Base-by-base conservation (phyloP, 148 eudicot species). In the Spergularia marina region DNA sequence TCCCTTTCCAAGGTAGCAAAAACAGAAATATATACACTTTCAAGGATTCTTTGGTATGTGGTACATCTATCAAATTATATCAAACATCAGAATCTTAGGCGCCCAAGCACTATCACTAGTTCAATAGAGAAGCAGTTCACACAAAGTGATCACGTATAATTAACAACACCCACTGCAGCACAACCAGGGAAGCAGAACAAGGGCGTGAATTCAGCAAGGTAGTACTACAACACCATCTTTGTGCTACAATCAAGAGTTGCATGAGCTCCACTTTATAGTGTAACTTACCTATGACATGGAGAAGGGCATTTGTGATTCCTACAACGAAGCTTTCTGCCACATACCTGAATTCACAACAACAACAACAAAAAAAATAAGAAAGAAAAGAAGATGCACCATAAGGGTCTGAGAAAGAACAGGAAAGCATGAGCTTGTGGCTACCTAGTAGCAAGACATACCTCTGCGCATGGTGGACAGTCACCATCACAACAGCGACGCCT, bases 401-500 rank as follows among this genome's bases (percentile, higher is more conserved):
- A 70, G 57, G 25, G 25, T 63, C 51, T 53, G 60, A 17, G 36
- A 23, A 40, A 59, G 23, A 68, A 68, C 58, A 7, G 21, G 23
- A 65, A 53, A 69, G 1, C 20, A 69, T 69, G 14, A 23, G 72
- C 18, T 49, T 15, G 52, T 53, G 44, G 52, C 56, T 20, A 23
- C 18, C 20, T 10, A 68, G 54, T 53, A 60, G 53, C n/a, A 74
- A 73, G 40, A 67, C 77, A 41, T 66, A 88, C 98, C 94, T 95
- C 99, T 64, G 97, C 74, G 75, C 99, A 95, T 63, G 96, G 99
- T 6, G 94, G 99, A 57, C 99, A 95, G 73, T 91, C 86, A 67
- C 98, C 98, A 83, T 95, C 94, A 71, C 99, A 95, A 82, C 99
- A 95, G 58, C 91, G 89, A 18, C 99, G 91, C 79, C 91, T 92